phyloP scores from a whole-genome alignment of 495 filamentous ascomycete genomes.

The Eremomyces bilateralis region DNA sequence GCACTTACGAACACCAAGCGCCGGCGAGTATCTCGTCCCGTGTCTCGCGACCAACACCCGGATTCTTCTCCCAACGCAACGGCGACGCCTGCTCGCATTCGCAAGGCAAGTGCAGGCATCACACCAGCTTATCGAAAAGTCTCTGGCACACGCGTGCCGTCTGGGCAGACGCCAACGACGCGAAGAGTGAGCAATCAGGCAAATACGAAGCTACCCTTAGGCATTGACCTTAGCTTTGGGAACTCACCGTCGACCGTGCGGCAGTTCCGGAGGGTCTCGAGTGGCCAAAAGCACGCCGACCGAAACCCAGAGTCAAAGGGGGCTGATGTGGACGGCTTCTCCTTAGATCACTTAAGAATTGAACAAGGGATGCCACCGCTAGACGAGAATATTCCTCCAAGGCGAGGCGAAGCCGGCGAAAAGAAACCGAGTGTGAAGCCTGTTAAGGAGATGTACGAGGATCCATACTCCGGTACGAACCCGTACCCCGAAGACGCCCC shows the following conservation, averaged over 20 bases:
- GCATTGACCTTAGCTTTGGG: constrained; percentile 70
- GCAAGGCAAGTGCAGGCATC: constrained; percentile 1
- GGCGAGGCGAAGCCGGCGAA: too few relatives aligned
- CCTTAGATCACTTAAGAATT: neutral
- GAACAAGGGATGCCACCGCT: neutral
- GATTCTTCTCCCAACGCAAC: constrained; percentile 14
- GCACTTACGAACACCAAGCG: constrained; percentile 25
- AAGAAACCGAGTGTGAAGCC: too few relatives aligned
- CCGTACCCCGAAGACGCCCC: too few relatives aligned
- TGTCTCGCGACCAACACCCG: constrained; percentile 15
- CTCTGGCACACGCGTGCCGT: constrained; percentile 13
- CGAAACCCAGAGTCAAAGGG: neutral
- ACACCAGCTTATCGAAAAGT: constrained; percentile 4
- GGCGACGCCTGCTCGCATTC: constrained; percentile 2
- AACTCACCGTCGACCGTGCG: constrained; percentile 77
- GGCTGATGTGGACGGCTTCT: neutral
- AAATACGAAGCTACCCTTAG: constrained; percentile 53
- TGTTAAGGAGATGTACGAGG: too few relatives aligned
- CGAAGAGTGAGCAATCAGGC: constrained; percentile 18
- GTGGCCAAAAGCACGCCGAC: constrained; percentile 27
- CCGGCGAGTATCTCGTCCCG: constrained; percentile 23
- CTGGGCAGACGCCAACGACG: constrained; percentile 17
- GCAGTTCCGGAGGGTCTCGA: constrained; percentile 70
- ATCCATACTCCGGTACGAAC: too few relatives aligned
- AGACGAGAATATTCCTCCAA: constrained; percentile 8